These are phyloP conservation scores for Rhypophila decipiens DNA, from an alignment of 495 filamentous ascomycete species.

Conservation along the genomic window DNA sequence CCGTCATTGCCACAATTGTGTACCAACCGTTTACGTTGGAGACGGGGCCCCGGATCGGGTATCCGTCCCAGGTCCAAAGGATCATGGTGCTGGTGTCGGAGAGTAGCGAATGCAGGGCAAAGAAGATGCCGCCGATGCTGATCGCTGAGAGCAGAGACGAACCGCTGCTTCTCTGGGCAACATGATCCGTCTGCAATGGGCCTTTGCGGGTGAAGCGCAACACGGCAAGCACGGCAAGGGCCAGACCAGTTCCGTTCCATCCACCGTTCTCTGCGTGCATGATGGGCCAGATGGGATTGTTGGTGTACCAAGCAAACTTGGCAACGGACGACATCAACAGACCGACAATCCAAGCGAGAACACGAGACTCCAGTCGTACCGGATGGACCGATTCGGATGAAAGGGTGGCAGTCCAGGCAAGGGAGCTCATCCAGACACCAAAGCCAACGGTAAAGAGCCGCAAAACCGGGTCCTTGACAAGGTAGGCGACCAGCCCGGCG, in stretches of 20 bases:
- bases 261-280: conserved; percentile 86
- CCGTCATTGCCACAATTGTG: conserved; percentile 80
- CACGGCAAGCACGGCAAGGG: conserved; percentile 68
- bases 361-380: conserved; percentile 68
- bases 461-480: conserved; percentile 63
- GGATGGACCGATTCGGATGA: conserved; percentile 71
- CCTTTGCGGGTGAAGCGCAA: conserved; percentile 59
- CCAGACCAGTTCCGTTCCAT: conserved; percentile 79
- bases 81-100: conserved; percentile 99
- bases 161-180: conserved; percentile 42
- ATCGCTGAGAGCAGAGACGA: conserved; percentile 67
- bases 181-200: conserved; percentile 44
- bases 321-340: conserved; percentile 77
- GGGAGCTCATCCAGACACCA: conserved; percentile 67
- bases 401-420: conserved; percentile 75
- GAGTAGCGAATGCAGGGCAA: conserved; percentile 86
- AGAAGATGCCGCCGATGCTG: conserved; percentile 78
- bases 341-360: conserved; percentile 75
- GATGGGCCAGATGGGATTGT: conserved; percentile 96
- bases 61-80: conserved; percentile 98
- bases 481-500: conserved; percentile 70
- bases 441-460: conserved; percentile 78
- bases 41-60: conserved; percentile 82
- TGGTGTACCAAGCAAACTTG: conserved; percentile 94
- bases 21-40: conserved; percentile 81